These are phyloP conservation scores for Penicillium sp. DNA, from an alignment of 2,329 filamentous ascomycete genomes.

Conservation along the genomic window DNA sequence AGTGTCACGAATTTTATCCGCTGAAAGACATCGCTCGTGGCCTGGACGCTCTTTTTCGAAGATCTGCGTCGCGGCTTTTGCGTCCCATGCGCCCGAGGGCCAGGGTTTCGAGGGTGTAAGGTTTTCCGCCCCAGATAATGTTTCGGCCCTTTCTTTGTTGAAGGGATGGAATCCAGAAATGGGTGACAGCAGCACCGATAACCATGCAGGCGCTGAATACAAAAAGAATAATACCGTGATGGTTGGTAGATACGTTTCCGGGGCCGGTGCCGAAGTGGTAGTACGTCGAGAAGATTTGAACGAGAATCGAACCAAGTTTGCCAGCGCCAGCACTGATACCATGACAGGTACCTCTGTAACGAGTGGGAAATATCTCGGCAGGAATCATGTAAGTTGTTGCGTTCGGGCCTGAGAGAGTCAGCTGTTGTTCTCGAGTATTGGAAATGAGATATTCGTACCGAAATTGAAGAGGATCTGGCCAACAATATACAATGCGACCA, in stretches of 20 bases:
- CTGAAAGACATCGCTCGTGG: constrained; percentile 26
- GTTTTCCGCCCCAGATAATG: constrained; percentile 40
- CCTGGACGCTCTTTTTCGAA: constrained; percentile 22
- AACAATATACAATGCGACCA: constrained; percentile 49
- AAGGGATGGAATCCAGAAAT: constrained; percentile 47
- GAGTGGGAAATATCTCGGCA: constrained; percentile 61
- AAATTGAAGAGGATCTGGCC: constrained; percentile 56
- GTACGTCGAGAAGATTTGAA: constrained; percentile 46
- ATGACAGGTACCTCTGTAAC: constrained; percentile 59
- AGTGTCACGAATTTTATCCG: constrained; percentile 7
- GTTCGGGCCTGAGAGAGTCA: constrained; percentile 36
- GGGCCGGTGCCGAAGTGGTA: constrained; percentile 43
- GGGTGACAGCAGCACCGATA: constrained; percentile 44
- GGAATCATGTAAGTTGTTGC: constrained; percentile 54
- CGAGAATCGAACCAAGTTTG: constrained; percentile 56
- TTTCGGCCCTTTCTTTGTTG: constrained; percentile 33
- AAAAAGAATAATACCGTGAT: constrained; percentile 46
- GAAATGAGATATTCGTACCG: constrained; percentile 33
- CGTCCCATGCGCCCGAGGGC: constrained; percentile 42
- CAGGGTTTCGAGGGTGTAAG: constrained; percentile 45
- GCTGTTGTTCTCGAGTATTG: not conserved
- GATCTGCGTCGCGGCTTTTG: constrained; percentile 39
- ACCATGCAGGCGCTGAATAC: constrained; percentile 50
- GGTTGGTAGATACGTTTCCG: constrained; percentile 36
- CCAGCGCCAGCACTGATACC: constrained; percentile 59